Conservation (phyloP, 179 eudicot species). For the Silene vulgaris region DNA sequence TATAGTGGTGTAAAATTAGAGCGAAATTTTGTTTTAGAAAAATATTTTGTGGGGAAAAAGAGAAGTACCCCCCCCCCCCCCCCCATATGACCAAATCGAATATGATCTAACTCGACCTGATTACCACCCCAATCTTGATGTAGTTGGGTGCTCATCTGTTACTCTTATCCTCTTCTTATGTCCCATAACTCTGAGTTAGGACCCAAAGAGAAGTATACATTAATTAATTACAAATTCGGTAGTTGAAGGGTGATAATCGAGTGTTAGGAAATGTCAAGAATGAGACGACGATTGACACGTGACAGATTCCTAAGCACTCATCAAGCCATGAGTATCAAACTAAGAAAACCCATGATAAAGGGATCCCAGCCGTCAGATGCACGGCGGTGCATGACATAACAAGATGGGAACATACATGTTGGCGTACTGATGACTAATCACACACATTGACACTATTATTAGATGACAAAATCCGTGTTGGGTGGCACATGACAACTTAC, state of each 20-base stretch:
- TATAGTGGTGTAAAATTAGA: too few species aligned
- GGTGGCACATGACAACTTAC: conserved; percentile 23
- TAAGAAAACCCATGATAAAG: conserved; percentile 5
- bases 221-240: too few species aligned
- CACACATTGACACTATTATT: not conserved
- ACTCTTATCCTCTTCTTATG: not conserved
- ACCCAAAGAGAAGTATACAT: too few species aligned
- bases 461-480: conserved; percentile 15
- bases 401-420: not conserved
- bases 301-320: not conserved
- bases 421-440: not conserved
- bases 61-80: too few species aligned
- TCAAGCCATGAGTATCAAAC: not conserved
- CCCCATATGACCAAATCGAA: too few species aligned
- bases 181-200: too few species aligned
- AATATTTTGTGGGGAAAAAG: too few species aligned
- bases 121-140: too few species aligned
- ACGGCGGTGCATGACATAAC: conserved; percentile 7
- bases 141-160: too few species aligned
- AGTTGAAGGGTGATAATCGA: conserved; percentile 8
- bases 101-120: too few species aligned
- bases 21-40: too few species aligned
- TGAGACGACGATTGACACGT: not conserved
- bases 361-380: conserved; percentile 19
- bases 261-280: not conserved